Base-by-base conservation (phyloP, 148 eudicot species). In the Chenopodium berlandieri region DNA sequence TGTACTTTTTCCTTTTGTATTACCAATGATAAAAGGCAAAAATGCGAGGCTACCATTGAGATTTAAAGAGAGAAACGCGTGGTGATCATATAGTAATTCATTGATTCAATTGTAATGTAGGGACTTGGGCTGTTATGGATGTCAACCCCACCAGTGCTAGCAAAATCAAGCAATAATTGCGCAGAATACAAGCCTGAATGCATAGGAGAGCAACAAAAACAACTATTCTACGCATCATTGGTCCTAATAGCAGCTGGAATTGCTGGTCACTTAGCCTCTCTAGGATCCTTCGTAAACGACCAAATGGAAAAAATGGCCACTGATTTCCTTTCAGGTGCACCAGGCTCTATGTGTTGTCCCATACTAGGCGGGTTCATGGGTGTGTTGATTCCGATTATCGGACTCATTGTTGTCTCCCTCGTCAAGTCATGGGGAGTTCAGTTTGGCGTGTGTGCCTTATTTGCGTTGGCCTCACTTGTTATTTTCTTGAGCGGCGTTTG, bases 111-210 rank as follows among this genome's bases (percentile, higher is more conserved):
- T 4, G 3, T 54, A 54, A 56, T 71, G 34, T 69, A 91, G 92
- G 94, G 92, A 3, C 75, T 89, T 68, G 91, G 91, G 0, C 75
- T 91, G 14, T 27, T 91, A 48, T 71, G 88, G 68, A 86, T 91
- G 89, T 89, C 94, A 62, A 89, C 92, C 1, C 94, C 94, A n/a
- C 88, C 89, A 0, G 87, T 91, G 7, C 89, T 88, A 7, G 81
- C 83, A 30, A 86, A 80, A 1, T 44, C 82, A 77, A 78, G 71
- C 2, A 88, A 90, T 1, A 89, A 85, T 9, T 91, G 93, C 85
- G 78, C 78, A 0, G 87, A 68, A 1, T 91, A 89, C 82, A 84
- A 78, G 75, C 87, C 87, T 16, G 84, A 89, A 71, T 90, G 93
- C 73, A 84, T 89, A 0, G 85, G 85, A 12, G 78, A 80, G 3